These are phyloP conservation scores for Monilinia polystroma DNA, from an alignment of 2,329 filamentous ascomycete species.

Conservation along the genomic window DNA sequence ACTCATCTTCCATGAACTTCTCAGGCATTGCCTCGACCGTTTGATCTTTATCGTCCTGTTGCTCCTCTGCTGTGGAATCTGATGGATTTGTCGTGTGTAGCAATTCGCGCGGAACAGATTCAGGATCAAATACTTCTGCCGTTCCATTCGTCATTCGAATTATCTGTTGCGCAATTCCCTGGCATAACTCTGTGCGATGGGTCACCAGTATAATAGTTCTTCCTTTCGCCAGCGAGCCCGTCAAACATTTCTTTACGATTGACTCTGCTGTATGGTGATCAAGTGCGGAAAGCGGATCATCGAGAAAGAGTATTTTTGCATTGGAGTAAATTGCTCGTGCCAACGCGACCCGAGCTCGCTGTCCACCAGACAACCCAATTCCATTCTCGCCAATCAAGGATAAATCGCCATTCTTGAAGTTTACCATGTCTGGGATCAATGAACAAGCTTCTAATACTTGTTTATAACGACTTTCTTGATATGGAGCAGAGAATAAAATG, in stretches of 20 bases:
- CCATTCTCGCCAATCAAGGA: constrained; percentile 62
- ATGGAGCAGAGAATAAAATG: constrained; percentile 62
- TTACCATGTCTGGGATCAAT: constrained; percentile 58
- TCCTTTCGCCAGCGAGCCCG: constrained; percentile 52
- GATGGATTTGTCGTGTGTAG: constrained; percentile 30
- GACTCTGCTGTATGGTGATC: constrained; percentile 64
- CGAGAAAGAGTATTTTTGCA: constrained; percentile 54
- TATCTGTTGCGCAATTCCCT: constrained; percentile 69
- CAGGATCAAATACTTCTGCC: constrained; percentile 40
- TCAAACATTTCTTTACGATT: constrained; percentile 57
- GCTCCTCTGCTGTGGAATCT: constrained; percentile 32
- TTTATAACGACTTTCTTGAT: constrained; percentile 68
- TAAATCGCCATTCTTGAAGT: constrained; percentile 63
- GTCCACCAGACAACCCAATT: constrained; percentile 59
- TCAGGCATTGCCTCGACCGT: constrained; percentile 54
- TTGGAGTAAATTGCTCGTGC: constrained; percentile 59
- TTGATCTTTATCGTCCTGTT: constrained; percentile 39
- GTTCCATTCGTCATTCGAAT: constrained; percentile 65
- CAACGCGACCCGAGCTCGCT: constrained; percentile 60
- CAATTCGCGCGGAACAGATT: constrained; percentile 34
- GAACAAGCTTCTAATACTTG: constrained; percentile 67
- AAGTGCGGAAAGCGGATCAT: constrained; percentile 59
- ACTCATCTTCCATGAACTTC: constrained; percentile 78
- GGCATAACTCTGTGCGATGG: constrained; percentile 68
- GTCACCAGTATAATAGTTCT: constrained; percentile 61